phyloP scores from a whole-genome alignment of 2,329 filamentous ascomycete species.

The Aspergillus novofumigatus region DNA sequence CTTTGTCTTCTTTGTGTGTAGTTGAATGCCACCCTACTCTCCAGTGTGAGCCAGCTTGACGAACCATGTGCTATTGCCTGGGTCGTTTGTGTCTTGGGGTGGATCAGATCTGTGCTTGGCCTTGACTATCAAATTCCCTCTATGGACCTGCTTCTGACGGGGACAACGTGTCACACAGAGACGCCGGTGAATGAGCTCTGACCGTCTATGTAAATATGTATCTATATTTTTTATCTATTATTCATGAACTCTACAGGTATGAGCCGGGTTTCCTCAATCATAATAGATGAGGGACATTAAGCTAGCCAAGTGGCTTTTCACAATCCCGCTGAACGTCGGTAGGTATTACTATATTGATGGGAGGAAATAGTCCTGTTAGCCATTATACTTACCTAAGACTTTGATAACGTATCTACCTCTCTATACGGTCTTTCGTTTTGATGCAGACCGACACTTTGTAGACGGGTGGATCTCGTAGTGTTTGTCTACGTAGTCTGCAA shows the following conservation, averaged over 20 bases:
- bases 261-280: not conserved
- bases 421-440: not conserved
- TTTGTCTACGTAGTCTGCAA: not conserved
- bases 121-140: not conserved
- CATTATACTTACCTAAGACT: not conserved
- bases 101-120: not conserved
- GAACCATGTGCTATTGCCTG: not conserved
- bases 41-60: not conserved
- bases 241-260: too few species aligned
- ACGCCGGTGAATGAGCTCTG: not conserved
- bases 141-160: not conserved
- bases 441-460: not conserved
- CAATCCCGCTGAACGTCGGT: not conserved
- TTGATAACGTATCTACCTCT: not conserved
- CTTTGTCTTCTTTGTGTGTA: not conserved
- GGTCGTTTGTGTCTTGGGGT: not conserved
- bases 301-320: not conserved
- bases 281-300: too few species aligned
- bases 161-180: not conserved
- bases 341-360: not conserved
- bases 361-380: not conserved
- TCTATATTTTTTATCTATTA: not conserved
- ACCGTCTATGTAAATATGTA: not conserved
- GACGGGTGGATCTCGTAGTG: not conserved
- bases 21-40: not conserved